A percentile compares a stretch with the other conserved stretches of the same genome.
Conservation (phyloP, 164 flowering plant species). For the Nymphaea thermarum region DNA sequence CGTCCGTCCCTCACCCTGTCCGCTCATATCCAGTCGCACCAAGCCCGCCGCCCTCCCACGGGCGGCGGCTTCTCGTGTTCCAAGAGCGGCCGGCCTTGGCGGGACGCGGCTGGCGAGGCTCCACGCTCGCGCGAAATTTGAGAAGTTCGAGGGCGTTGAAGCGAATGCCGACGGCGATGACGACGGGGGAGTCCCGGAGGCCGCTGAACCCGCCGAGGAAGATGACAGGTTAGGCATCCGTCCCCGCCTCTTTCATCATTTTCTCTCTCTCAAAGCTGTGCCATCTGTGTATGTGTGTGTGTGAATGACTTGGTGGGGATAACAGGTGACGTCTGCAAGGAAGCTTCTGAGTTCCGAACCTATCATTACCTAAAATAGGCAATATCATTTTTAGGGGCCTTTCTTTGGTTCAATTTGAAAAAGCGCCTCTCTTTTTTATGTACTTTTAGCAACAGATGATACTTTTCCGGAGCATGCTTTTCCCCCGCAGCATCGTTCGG, state of each 20-base stretch:
- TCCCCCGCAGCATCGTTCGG: too few species aligned
- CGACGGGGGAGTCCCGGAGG: constrained; percentile 2
- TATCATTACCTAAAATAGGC: too few species aligned
- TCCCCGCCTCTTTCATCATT: not conserved
- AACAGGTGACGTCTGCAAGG: too few species aligned
- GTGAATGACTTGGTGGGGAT: too few species aligned
- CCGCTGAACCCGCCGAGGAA: constrained; percentile 28
- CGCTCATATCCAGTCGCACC: not conserved
- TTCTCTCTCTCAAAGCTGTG: too few species aligned
- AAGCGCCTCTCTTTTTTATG: too few species aligned
- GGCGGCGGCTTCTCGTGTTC: not conserved
- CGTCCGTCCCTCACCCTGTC: not conserved
- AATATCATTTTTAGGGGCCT: too few species aligned
- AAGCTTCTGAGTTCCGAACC: too few species aligned
- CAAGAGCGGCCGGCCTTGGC: not conserved
- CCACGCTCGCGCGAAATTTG: constrained; percentile 54
- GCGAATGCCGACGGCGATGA: constrained; percentile 15
- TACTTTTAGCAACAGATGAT: too few species aligned
- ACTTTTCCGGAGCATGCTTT: too few species aligned
- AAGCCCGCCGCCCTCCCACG: not conserved
- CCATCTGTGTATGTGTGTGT: too few species aligned
- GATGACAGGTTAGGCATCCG: constrained; percentile 52
- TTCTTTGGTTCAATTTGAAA: too few species aligned
- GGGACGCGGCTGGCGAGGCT: not conserved
- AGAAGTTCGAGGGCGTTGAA: constrained; percentile 38